Evolutionary conservation across 1,284 basidiomycete genomes (phyloP).

Genomic region (Rhodotorula sp.): DNA sequence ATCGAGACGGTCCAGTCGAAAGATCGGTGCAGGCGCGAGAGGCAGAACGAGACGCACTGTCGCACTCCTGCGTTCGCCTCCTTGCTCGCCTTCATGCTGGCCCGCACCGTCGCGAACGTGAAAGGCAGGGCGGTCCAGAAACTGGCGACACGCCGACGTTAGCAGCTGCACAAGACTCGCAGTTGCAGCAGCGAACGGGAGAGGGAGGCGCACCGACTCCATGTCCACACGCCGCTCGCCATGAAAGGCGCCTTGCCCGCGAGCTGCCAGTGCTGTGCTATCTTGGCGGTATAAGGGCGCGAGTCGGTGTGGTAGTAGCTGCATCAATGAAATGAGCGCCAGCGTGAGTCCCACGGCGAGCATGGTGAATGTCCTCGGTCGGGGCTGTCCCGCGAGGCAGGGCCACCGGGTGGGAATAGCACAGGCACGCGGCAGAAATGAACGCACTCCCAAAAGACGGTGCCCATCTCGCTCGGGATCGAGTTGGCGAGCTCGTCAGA

Average conservation of each 20-base stretch:
- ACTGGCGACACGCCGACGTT: slow-evolving; percentile 16
- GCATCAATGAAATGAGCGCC: not conserved
- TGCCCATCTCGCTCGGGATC: slow-evolving; percentile 47
- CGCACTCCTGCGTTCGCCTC: slow-evolving; percentile 44
- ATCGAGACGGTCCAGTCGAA: no score
- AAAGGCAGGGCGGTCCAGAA: slow-evolving; percentile 53
- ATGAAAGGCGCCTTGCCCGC: slow-evolving; percentile 49
- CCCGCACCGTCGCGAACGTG: slow-evolving; percentile 51
- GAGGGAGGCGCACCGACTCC: slow-evolving; percentile 41
- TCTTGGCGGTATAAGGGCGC: slow-evolving; percentile 47
- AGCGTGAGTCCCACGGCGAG: no score
- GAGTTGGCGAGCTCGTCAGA: slow-evolving; percentile 43
- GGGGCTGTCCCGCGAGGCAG: no score
- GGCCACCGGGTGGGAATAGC: no score
- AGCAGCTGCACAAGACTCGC: no score
- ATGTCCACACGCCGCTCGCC: slow-evolving; percentile 52
- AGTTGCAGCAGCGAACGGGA: not conserved
- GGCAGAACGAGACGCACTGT: slow-evolving; percentile 10
- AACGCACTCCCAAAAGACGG: slow-evolving; percentile 45
- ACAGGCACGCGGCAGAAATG: no score
- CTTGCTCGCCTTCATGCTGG: slow-evolving; percentile 50
- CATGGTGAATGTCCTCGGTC: no score
- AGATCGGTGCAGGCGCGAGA: not conserved
- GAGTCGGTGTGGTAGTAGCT: slow-evolving; percentile 46
- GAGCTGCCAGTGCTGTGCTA: slow-evolving; percentile 49